Percentiles rank a stretch among this genome's conserved stretches.
Evolutionary conservation across 2,329 filamentous ascomycete species (phyloP).

Genomic region (Cytospora chrysosperma): DNA sequence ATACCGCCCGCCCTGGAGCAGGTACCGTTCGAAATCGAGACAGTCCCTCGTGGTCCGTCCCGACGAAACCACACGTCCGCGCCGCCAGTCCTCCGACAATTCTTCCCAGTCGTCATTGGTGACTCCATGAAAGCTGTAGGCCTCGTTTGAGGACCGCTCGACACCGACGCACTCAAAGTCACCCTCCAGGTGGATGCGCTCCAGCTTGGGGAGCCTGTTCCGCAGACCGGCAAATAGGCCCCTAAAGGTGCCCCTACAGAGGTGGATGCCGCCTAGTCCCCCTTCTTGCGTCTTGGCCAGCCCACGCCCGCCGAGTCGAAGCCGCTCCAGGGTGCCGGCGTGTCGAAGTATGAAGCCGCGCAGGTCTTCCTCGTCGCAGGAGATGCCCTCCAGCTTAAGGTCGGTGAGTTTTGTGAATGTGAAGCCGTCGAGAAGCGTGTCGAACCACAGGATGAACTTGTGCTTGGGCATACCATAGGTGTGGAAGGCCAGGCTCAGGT

Average conservation of each 20-base stretch:
- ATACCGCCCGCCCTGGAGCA: conserved; percentile 41
- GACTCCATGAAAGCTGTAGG: conserved; percentile 42
- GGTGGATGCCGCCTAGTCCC: conserved; percentile 44
- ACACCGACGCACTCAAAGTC: conserved; percentile 44
- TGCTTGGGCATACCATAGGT: conserved; percentile 39
- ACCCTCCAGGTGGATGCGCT: conserved; percentile 46
- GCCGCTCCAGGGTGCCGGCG: conserved; percentile 37
- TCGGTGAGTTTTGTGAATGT: conserved; percentile 40
- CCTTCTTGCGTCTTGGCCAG: conserved; percentile 39
- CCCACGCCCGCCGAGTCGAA: conserved; percentile 47
- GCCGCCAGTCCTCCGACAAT: conserved; percentile 23
- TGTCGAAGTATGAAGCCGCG: conserved; percentile 43
- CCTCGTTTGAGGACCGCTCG: conserved; percentile 38
- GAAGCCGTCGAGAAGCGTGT: conserved; percentile 39
- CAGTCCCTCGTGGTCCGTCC: conserved; percentile 37
- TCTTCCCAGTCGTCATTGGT: conserved; percentile 43
- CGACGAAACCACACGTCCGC: conserved; percentile 30
- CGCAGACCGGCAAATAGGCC: conserved; percentile 43
- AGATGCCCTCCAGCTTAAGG: conserved; percentile 44
- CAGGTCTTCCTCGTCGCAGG: conserved; percentile 44
- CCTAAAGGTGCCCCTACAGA: conserved; percentile 45
- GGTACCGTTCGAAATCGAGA: conserved; percentile 41
- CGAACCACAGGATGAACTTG: conserved; percentile 42
- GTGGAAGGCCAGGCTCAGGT: conserved; percentile 43
- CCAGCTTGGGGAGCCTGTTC: conserved; percentile 37